Base-by-base conservation (phyloP, 495 filamentous ascomycete genomes). In the Penicillium turbatum region DNA sequence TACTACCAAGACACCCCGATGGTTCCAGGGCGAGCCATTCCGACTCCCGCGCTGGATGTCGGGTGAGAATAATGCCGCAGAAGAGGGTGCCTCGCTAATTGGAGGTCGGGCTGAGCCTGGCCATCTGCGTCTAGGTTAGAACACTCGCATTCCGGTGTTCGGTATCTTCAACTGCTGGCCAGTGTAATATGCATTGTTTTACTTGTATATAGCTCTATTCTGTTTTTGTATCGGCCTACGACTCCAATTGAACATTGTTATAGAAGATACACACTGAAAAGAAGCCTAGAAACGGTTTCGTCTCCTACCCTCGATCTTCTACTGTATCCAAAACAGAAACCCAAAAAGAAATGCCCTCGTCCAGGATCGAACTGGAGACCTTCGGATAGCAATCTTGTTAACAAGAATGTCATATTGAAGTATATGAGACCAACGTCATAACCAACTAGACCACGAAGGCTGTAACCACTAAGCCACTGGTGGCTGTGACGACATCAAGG, bases 1-100 rank as follows among this genome's bases (percentile, higher is more conserved):
- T 47, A 88, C 85, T 6, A 72, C 90, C 15, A 88, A 92, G 38
- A 80, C 84, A 30, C 91, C 92, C 2, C 81, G 84, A 45, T 95
- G 90, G 89, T 61, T 95, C 45, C 80, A 84, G 55, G 82, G 83
- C 17, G 79, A 86, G 47, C 72, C 80, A 13, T 79, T 89, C 61
- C 87, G 87, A 64, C 77, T 84, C 62, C 92, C 90, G 2, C 89
- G 86, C 55, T 96, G 92, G 92, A 87, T 96, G 84, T 65, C 61
- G 1, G 65, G 66, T 13, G 62, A 64, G 38, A 67, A 68, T 34
- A 71, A 70, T 30, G 59, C 66, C 15, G 68, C 67, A n/a, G 72
- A 71, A 16, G 60, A 67, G 7, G 66, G 67, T 17, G 68, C 73
- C 42, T 66, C 80, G 44, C 74, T 79, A 66, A 83, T 85, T 68